Conservation (phyloP, 129 eudicot species). For the Flaveria trinervia region DNA sequence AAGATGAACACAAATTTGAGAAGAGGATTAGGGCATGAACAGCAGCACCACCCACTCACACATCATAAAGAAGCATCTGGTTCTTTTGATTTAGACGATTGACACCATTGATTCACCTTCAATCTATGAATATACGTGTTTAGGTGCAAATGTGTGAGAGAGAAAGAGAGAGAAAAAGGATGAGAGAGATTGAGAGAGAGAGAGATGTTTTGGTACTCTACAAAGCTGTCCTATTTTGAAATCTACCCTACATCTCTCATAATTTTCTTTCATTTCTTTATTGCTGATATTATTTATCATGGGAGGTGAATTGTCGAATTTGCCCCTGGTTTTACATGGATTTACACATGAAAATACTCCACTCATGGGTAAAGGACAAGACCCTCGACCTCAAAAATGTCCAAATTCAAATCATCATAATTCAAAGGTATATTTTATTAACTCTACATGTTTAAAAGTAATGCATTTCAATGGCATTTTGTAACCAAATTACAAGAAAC, state of each 20-base stretch:
- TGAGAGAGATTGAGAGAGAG: slow-evolving; percentile 24
- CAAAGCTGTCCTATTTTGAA: slow-evolving; percentile 57
- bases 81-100: slow-evolving; percentile 38
- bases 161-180: slow-evolving; percentile 25
- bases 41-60: slow-evolving; percentile 64
- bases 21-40: slow-evolving; percentile 23
- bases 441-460: neutral
- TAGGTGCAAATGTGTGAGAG: slow-evolving; percentile 31
- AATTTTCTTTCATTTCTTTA: slow-evolving; percentile 38
- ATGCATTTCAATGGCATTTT: neutral
- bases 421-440: neutral
- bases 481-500: neutral
- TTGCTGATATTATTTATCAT: slow-evolving; percentile 33
- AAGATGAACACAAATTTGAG: neutral
- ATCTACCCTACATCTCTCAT: slow-evolving; percentile 52
- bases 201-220: slow-evolving; percentile 41
- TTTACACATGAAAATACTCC: slow-evolving; percentile 41
- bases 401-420: slow-evolving; percentile 10
- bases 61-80: slow-evolving; percentile 72
- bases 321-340: slow-evolving; percentile 32
- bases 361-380: slow-evolving; percentile 47
- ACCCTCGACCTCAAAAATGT: slow-evolving; percentile 31
- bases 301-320: slow-evolving; percentile 30
- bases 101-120: slow-evolving; percentile 32
- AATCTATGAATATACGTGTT: slow-evolving; percentile 30